A percentile compares a stretch with the other conserved stretches of the same genome.
phyloP scores from a whole-genome alignment of 2,329 filamentous ascomycete genomes.

The Pleurostoma richardsiae region DNA sequence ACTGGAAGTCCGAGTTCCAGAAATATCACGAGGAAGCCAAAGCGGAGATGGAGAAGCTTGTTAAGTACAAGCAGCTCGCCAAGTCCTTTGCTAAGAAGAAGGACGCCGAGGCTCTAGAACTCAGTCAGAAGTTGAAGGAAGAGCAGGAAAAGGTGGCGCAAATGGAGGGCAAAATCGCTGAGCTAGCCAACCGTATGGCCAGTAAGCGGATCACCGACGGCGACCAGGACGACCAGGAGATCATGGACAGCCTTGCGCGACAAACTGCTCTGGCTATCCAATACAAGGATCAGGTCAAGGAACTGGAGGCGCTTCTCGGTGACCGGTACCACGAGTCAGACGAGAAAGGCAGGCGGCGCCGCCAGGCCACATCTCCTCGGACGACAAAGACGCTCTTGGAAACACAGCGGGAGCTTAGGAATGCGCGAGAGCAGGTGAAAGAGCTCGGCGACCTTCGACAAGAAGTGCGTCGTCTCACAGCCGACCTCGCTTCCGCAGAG shows the following conservation, averaged over 20 bases:
- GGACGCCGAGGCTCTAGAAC: conserved; percentile 63
- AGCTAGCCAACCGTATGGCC: conserved; percentile 54
- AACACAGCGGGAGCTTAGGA: conserved; percentile 47
- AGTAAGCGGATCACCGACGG: conserved; percentile 27
- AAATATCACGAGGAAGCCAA: conserved; percentile 68
- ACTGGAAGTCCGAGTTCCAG: conserved; percentile 76
- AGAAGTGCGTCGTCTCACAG: conserved; percentile 47
- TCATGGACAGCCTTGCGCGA: conserved; percentile 49
- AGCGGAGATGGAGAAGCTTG: conserved; percentile 69
- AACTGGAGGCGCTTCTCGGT: conserved; percentile 47
- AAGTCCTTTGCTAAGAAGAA: conserved; percentile 77
- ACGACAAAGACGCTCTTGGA: conserved; percentile 48
- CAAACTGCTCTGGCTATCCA: conserved; percentile 54
- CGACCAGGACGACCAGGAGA: conserved; percentile 37
- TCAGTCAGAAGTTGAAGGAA: conserved; percentile 61
- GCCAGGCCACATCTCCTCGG: conserved; percentile 38
- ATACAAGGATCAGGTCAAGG: conserved; percentile 54
- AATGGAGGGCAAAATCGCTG: conserved; percentile 59
- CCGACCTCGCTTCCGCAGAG: conserved; percentile 42
- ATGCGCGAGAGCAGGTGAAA: conserved; percentile 47
- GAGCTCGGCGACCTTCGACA: conserved; percentile 46
- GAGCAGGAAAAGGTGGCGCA: conserved; percentile 60
- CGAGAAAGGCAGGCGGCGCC: conserved; percentile 24
- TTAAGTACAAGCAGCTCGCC: conserved; percentile 74
- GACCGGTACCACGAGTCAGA: conserved; percentile 26